Evolutionary conservation across 306 rosid genomes (phyloP).

Genomic region (Medicago arabica): DNA sequence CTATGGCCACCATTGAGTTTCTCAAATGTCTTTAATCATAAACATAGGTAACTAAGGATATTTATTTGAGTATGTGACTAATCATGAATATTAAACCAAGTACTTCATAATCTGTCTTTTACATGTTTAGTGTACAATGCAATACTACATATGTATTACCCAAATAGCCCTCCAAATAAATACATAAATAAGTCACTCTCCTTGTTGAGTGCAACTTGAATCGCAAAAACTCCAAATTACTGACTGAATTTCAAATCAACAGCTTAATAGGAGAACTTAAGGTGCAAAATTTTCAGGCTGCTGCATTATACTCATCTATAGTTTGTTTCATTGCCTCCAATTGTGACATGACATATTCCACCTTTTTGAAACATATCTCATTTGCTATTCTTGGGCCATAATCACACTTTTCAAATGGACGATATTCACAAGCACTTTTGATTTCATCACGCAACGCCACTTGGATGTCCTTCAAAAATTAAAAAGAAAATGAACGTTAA

Average conservation of each 20-base stretch:
- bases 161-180: constrained; percentile 13
- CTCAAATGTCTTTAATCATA: no score
- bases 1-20: no score
- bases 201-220: neutral
- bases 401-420: constrained; percentile 96
- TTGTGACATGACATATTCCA: constrained; percentile 68
- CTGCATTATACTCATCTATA: constrained; percentile 66
- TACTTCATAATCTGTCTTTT: neutral
- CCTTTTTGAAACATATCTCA: constrained; percentile 82
- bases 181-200: neutral
- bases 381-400: constrained; percentile 84
- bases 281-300: constrained; percentile 45
- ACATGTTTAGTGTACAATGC: neutral
- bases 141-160: neutral
- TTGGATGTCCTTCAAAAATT: constrained; percentile 73
- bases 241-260: neutral
- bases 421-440: constrained; percentile 91
- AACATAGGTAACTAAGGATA: no score
- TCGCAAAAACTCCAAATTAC: neutral
- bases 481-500: neutral
- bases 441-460: constrained; percentile 88
- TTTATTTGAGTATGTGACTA: neutral
- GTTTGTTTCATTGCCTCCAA: constrained; percentile 81
- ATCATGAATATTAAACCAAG: neutral
- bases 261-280: constrained; percentile 29